Evolutionary conservation across 2,329 filamentous ascomycete genomes (phyloP).

Genomic region (Diaporthe destruens): DNA sequence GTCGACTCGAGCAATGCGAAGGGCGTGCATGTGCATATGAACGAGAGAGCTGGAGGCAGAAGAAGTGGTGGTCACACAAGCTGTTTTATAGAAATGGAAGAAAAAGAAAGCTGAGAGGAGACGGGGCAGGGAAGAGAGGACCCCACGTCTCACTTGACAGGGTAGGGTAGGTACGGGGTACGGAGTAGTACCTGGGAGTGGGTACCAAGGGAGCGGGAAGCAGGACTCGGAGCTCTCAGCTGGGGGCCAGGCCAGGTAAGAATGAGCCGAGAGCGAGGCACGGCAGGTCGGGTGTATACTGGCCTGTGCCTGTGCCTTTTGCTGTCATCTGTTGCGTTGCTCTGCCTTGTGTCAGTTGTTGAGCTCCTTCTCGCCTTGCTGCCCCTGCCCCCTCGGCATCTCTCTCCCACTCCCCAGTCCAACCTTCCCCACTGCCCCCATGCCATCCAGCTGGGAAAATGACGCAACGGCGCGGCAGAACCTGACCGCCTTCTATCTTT

Average conservation of each 20-base stretch:
- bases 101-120: conserved; percentile 11
- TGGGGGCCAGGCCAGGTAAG: conserved; percentile 5
- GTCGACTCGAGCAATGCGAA: conserved; percentile 25
- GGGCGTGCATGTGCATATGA: conserved; percentile 24
- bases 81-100: conserved; percentile 16
- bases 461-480: conserved; percentile 39
- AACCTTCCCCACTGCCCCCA: background rate
- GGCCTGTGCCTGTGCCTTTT: background rate
- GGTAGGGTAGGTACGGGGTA: background rate
- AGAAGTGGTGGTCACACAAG: conserved; percentile 27
- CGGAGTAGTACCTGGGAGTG: too few species aligned
- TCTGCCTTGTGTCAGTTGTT: conserved; percentile 15
- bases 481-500: conserved; percentile 33
- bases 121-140: background rate
- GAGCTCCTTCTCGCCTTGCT: conserved; percentile 11
- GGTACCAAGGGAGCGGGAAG: conserved; percentile 5
- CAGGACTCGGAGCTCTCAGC: background rate
- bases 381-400: background rate
- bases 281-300: background rate
- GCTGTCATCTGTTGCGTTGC: background rate
- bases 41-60: background rate
- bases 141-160: conserved; percentile 19
- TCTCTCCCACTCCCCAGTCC: background rate
- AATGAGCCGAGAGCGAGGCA: conserved; percentile 15
- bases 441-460: conserved; percentile 28